phyloP scores from a whole-genome alignment of 768 basidiomycete species.

The Xerocomellus intermedius region DNA sequence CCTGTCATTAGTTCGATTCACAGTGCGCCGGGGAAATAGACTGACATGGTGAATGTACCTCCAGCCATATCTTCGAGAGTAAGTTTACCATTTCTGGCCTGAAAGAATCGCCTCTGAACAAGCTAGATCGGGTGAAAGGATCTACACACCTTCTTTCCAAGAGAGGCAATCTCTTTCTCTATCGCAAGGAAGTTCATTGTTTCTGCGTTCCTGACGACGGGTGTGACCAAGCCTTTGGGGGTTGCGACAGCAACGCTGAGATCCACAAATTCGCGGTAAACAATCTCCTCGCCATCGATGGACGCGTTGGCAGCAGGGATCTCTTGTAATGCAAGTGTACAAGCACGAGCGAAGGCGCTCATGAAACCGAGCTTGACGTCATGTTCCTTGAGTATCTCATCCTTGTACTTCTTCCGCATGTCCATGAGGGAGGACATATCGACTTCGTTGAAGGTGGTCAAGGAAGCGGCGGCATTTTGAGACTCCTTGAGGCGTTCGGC shows the following conservation, averaged over 20 bases:
- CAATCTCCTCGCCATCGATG: conserved; percentile 92
- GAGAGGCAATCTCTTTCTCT: conserved; percentile 85
- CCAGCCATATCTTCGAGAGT: conserved; percentile 98
- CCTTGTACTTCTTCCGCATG: conserved; percentile 94
- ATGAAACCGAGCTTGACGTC: conserved; percentile 98
- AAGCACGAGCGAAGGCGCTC: conserved; percentile 93
- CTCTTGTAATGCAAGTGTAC: conserved; percentile 79
- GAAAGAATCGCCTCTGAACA: conserved; percentile 9
- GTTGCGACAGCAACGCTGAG: conserved; percentile 95
- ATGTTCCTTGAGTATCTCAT: conserved; percentile 82
- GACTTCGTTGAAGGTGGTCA: conserved; percentile 99
- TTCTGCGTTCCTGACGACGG: conserved; percentile 91
- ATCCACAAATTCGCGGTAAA: conserved; percentile 91
- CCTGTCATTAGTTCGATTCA: neutral
- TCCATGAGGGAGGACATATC: conserved; percentile 97
- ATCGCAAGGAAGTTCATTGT: conserved; percentile 83
- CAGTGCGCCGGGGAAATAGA: conserved; percentile 9
- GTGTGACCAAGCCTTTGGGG: conserved; percentile 95
- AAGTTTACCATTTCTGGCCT: conserved; percentile 90
- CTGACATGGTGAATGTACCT: conserved; percentile 97
- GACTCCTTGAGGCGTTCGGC: conserved; percentile 97
- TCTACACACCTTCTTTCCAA: conserved; percentile 78
- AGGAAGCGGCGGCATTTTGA: conserved; percentile 92
- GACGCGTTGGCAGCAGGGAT: conserved; percentile 93
- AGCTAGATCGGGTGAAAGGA: neutral